Percentiles rank a stretch among this genome's conserved stretches.
Evolutionary conservation across 495 filamentous ascomycete species (phyloP).

Genomic region (Hypoxylon crocopeplum): DNA sequence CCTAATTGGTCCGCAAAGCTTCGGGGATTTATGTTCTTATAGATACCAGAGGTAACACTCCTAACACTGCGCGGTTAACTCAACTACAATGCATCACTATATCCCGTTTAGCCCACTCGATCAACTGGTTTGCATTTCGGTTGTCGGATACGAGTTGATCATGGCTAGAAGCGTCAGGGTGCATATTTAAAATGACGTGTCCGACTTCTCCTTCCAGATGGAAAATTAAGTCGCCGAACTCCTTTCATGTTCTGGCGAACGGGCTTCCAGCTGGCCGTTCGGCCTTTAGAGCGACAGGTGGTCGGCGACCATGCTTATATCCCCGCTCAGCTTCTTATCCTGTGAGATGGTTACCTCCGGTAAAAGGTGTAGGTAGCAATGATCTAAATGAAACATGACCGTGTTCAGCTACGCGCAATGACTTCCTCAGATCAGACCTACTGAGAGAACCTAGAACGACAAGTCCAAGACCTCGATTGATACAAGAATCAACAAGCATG

Average conservation of each 20-base stretch:
- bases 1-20: not conserved
- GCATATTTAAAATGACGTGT: not conserved
- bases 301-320: constrained; percentile 16
- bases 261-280: constrained; percentile 3
- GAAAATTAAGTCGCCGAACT: constrained; percentile 5
- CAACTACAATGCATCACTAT: not conserved
- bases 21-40: not conserved
- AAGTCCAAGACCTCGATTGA: too few relatives aligned
- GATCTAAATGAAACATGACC: too few relatives aligned
- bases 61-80: not conserved
- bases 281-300: constrained; percentile 6
- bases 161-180: constrained; percentile 7
- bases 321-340: not conserved
- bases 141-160: not conserved
- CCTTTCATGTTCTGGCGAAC: not conserved
- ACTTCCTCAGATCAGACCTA: too few relatives aligned
- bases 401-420: not conserved
- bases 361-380: too few relatives aligned
- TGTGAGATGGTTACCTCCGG: too few relatives aligned
- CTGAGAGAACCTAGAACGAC: too few relatives aligned
- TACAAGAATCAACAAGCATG: too few relatives aligned
- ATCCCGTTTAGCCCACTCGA: not conserved
- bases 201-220: not conserved
- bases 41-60: not conserved
- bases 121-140: not conserved